Evolutionary conservation across 192 early-diverging fungal species (phyloP), one percentile per base, ranked within the genome.

Genomic region (Lunasporangiospora selenospora): DNA sequence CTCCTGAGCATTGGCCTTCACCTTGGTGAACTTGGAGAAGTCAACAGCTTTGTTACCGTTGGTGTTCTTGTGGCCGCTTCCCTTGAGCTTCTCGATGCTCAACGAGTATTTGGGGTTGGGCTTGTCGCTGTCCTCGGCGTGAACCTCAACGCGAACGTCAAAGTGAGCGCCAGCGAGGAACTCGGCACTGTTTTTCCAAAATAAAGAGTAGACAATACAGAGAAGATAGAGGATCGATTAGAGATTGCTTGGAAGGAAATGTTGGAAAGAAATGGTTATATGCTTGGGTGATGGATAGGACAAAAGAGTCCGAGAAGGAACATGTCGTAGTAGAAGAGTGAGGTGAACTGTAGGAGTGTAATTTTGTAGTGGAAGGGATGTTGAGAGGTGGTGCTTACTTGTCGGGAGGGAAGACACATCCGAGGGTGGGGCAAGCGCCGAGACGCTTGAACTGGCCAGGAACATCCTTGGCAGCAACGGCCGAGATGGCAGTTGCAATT

Each of bases 141-240:
- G 85, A 4, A 88, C 54, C 62, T 88, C 87, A 41, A 88, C 76
- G 36, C 85, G 76, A 33, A 88, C 76, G 58, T 88, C 87, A 57
- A 88, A 88, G 58, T 70, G 57, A 37, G 83, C 66, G 32, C 80
- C 83, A 46, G 81, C 67, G 40, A 88, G 39, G 61, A 88, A 88
- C 59, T 85, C 82, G 18, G 85, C 64, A 8, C 80, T 81, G 19
- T 31, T n/a, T n/a, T n/a, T n/a, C n/a, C n/a, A n/a, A n/a, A n/a
- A n/a, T n/a, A n/a, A n/a, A n/a, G 11, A n/a, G n/a, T n/a, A n/a
- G n/a, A n/a, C n/a, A n/a, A n/a, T 18, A 10, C 16, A 21, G 10
- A 30, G 19, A 39, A 49, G 27, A n/a, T 50, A 23, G 24, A 67
- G 29, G 23, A n/a, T n/a, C n/a, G n/a, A n/a, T n/a, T n/a, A n/a